A percentile compares a stretch with the other conserved stretches of the same genome.
Conservation (phyloP, 495 filamentous ascomycete genomes). For the Elaphomyces granulatus region DNA sequence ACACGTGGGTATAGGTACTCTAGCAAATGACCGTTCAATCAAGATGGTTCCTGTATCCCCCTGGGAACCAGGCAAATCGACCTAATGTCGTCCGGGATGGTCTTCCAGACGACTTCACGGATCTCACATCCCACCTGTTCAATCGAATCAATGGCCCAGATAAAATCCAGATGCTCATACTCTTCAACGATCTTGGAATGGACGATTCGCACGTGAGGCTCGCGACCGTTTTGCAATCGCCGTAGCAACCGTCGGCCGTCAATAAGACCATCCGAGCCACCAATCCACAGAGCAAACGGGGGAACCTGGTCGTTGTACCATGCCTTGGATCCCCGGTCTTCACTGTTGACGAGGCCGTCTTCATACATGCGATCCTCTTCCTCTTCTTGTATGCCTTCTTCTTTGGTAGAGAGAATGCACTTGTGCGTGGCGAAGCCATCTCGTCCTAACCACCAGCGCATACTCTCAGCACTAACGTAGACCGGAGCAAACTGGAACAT, state of each 20-base stretch:
- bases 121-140: slow-evolving; percentile 77
- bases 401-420: slow-evolving; percentile 72
- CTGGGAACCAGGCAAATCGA: slow-evolving; percentile 44
- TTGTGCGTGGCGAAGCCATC: slow-evolving; percentile 86
- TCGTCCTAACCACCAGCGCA: slow-evolving; percentile 91
- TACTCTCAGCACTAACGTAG: slow-evolving; percentile 77
- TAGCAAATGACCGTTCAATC: too few relatives aligned
- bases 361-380: slow-evolving; percentile 35
- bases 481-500: slow-evolving; percentile 90
- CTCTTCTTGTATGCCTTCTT: slow-evolving; percentile 50
- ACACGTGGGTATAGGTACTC: too few relatives aligned
- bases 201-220: slow-evolving; percentile 70
- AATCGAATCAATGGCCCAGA: slow-evolving; percentile 87
- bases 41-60: background rate
- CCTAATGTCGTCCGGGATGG: slow-evolving; percentile 39
- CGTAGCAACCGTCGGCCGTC: slow-evolving; percentile 63
- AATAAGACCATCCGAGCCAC: slow-evolving; percentile 68
- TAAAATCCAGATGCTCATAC: slow-evolving; percentile 90
- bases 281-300: slow-evolving; percentile 82
- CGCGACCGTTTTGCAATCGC: slow-evolving; percentile 60
- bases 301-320: slow-evolving; percentile 77
- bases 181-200: slow-evolving; percentile 73
- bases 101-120: slow-evolving; percentile 70
- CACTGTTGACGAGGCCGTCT: slow-evolving; percentile 9
- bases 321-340: slow-evolving; percentile 33